phyloP scores from a whole-genome alignment of 495 filamentous ascomycete species.

The Aspergillus hancockii region DNA sequence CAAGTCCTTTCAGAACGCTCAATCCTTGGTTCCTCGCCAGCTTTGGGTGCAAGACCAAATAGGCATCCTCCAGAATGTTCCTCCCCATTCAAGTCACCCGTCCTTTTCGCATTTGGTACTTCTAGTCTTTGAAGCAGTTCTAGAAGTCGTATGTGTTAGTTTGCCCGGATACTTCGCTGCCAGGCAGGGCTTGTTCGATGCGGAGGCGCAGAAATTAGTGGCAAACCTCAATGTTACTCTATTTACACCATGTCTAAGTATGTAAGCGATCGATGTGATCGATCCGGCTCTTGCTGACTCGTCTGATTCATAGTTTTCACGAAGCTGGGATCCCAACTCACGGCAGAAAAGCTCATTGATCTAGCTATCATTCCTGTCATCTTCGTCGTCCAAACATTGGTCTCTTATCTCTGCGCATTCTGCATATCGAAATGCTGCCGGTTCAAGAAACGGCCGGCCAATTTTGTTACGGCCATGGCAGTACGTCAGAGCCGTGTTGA shows the following conservation, averaged over 20 bases:
- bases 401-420: slow-evolving; percentile 77
- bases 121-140: slow-evolving; percentile 92
- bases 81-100: slow-evolving; percentile 54
- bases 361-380: slow-evolving; percentile 92
- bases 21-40: slow-evolving; percentile 31
- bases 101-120: slow-evolving; percentile 75
- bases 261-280: slow-evolving; percentile 24
- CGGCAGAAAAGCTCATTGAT: slow-evolving; percentile 82
- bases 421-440: slow-evolving; percentile 70
- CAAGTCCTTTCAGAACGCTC: slow-evolving; percentile 63
- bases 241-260: slow-evolving; percentile 96
- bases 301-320: slow-evolving; percentile 73
- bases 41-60: slow-evolving; percentile 35
- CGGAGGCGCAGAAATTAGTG: slow-evolving; percentile 91
- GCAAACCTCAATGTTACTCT: slow-evolving; percentile 92
- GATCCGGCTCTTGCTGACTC: slow-evolving; percentile 4
- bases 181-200: slow-evolving; percentile 85
- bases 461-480: slow-evolving; percentile 96
- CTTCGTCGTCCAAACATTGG: slow-evolving; percentile 79
- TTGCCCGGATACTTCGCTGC: slow-evolving; percentile 95
- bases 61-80: slow-evolving; percentile 28
- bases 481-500: slow-evolving; percentile 46
- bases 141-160: slow-evolving; percentile 94
- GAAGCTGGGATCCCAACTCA: slow-evolving; percentile 94
- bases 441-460: slow-evolving; percentile 79